Base-by-base conservation (phyloP, 2,329 filamentous ascomycete species). In the Hawksworthiomyces lignivorus region DNA sequence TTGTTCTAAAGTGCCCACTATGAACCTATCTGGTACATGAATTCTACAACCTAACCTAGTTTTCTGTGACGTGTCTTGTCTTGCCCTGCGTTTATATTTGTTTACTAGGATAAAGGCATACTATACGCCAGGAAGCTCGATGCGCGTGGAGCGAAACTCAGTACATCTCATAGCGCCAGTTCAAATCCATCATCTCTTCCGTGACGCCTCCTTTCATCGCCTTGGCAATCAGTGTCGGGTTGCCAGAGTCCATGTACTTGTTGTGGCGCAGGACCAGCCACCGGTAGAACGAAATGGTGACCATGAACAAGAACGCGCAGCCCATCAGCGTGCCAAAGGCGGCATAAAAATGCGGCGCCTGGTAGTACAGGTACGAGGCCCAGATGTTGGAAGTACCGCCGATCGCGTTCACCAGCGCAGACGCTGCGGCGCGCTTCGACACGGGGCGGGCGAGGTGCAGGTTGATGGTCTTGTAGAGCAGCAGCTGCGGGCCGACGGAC, bases 351-450 rank as follows among this genome's bases (percentile, higher is more conserved):
- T 46, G 50, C n/a, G 52, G 52, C 5, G 42, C 28, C 11, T 30
- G 35, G 39, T 51, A 45, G 47, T 62, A 63, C n/a, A 63, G 43
- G 37, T 62, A 62, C 1, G 55, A 57, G 12, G 57, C 55, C 54
- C 57, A 62, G 31, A 62, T 60, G 45, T 61, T 61, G 8, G 57
- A 55, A 0, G 53, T 56, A 22, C 57, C 57, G 14, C 58, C 58
- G 21, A 62, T 56, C n/a, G 54, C 43, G 50, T 68, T 68, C 37
- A 67, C 58, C 15, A 67, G 42, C 5, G 65, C 65, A 3, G 56
- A 59, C 4, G 60, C 64, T 1, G 61, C 64, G 1, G 65, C 64
- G 10, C 64, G 62, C 50, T 68, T 68, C 0, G 64, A 54, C 8
- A 61, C 48, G 0, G 65, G 65, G 2, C 64, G 58, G 8, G 64